Conservation (phyloP, 441 rosid genomes). For the Brassica balearica region DNA sequence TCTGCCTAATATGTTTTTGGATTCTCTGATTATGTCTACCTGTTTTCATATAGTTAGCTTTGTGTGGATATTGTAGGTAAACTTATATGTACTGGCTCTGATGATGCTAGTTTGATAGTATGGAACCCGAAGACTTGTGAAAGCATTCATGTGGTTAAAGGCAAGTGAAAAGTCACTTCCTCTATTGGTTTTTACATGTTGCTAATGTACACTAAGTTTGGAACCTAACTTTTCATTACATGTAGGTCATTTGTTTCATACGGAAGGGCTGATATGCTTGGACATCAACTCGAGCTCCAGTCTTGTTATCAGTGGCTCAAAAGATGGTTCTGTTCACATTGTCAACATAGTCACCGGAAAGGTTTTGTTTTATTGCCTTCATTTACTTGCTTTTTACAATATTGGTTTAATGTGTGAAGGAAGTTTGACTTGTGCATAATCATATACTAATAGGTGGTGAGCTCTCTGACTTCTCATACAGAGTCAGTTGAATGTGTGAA, state of each 20-base stretch:
- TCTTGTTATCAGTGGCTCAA: conserved; percentile 83
- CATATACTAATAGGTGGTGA: conserved; percentile 65
- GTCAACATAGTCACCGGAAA: conserved; percentile 78
- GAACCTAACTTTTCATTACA: conserved; percentile 21
- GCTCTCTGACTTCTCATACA: conserved; percentile 65
- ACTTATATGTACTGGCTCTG: conserved; percentile 86
- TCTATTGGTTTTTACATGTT: conserved; percentile 8
- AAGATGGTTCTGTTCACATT: conserved; percentile 76
- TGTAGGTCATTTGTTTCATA: conserved; percentile 85
- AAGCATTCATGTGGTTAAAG: conserved; percentile 75
- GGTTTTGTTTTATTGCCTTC: conserved; percentile 45
- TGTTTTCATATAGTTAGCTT: neutral
- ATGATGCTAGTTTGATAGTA: conserved; percentile 87
- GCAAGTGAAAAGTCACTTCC: conserved; percentile 44
- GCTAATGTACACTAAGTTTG: neutral
- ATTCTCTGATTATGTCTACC: neutral
- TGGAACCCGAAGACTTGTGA: conserved; percentile 91
- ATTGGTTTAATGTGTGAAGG: too few species aligned
- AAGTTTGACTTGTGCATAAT: conserved; percentile 5
- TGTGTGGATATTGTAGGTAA: conserved; percentile 60
- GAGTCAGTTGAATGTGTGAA: conserved; percentile 78
- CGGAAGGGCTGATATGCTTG: conserved; percentile 78
- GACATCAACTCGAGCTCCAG: conserved; percentile 74
- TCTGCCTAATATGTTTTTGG: neutral
- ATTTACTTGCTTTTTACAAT: too few species aligned